A percentile compares a stretch with the other conserved stretches of the same genome.
These are phyloP conservation scores for Boletus fagicola DNA, from an alignment of 768 basidiomycete species.

Conservation along the genomic window DNA sequence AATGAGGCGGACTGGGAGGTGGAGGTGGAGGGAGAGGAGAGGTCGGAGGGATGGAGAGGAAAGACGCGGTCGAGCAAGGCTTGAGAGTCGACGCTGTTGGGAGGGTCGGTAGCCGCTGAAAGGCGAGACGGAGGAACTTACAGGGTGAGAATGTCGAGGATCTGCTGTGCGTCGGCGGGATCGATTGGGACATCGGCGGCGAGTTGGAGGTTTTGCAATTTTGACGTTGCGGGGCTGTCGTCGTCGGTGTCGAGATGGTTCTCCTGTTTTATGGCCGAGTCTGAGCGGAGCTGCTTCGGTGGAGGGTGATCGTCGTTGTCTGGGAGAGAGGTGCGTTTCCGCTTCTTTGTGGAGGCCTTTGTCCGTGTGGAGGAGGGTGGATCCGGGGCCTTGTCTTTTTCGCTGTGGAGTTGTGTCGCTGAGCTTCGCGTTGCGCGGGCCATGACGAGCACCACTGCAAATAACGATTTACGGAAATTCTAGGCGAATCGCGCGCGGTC, in stretches of 20 bases:
- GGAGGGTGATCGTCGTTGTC: constrained; percentile 49
- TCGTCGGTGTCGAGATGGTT: constrained; percentile 22
- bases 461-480: constrained; percentile 29
- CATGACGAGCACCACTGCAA: constrained; percentile 42
- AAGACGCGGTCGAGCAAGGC: constrained; percentile 80
- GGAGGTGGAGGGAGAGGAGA: constrained; percentile 42
- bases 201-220: constrained; percentile 32
- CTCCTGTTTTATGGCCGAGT: constrained; percentile 34
- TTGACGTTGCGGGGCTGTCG: constrained; percentile 18
- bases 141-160: constrained; percentile 61
- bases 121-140: constrained; percentile 27
- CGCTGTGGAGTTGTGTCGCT: constrained; percentile 37
- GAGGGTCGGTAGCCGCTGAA: background rate
- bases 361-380: constrained; percentile 24
- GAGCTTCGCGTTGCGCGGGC: constrained; percentile 73
- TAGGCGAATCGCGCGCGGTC: constrained; percentile 23
- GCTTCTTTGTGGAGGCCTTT: constrained; percentile 52
- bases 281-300: constrained; percentile 45
- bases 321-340: constrained; percentile 52
- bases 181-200: constrained; percentile 50
- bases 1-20: constrained; percentile 33
- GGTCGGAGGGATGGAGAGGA: constrained; percentile 44
- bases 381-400: constrained; percentile 31
- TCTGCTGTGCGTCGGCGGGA: constrained; percentile 45
- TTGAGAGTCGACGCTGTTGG: constrained; percentile 61